Base-by-base conservation (phyloP, 306 rosid genomes). In the Castanea sativa region DNA sequence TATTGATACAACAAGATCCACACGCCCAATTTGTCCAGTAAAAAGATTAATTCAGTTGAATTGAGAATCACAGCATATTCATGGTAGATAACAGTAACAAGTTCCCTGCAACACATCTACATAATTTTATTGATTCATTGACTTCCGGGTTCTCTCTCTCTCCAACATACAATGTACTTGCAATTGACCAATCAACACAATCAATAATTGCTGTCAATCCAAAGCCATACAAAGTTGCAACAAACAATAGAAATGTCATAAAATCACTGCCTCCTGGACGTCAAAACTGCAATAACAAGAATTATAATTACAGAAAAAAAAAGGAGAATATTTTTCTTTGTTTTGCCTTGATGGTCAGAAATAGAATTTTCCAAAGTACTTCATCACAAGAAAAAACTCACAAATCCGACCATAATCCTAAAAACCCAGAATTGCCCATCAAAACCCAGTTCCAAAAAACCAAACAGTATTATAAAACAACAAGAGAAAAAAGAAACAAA, bases 381-480 rank as follows among this genome's bases (percentile, higher is more conserved):
- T 32, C 6, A 38, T 41, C 25, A 51, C 27, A 49, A 64, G 45
- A 76, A 68, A 32, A 32, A 83, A 75, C 60, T 51, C 58, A 21
- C 30, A 72, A 38, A 70, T 71, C 77, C 64, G 56, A 15, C 65
- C 5, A 59, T 72, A 21, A 45, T 55, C 49, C 15, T n/a, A 61
- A 33, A 14, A 49, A 41, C 75, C 59, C 80, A 73, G 80, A 85
- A 78, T 64, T 20, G 20, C 74, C 32, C 61, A 35, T 43, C 29
- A 77, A 51, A n/a, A 20, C 14, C 67, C 33, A 69, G 77, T 73
- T 81, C 78, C 74, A 56, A 33, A 45, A 73, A 85, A 10, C 11
- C 27, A 13, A 60, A 58, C 16, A 43, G 6, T 69, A 79, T 1
- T 41, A 41, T 41, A 41, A 49, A 52, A 20, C 51, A 65, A 53